Evolutionary conservation across 768 basidiomycete species (phyloP), one percentile per base, ranked within the genome.

Genomic region (Agrocybe pediades): DNA sequence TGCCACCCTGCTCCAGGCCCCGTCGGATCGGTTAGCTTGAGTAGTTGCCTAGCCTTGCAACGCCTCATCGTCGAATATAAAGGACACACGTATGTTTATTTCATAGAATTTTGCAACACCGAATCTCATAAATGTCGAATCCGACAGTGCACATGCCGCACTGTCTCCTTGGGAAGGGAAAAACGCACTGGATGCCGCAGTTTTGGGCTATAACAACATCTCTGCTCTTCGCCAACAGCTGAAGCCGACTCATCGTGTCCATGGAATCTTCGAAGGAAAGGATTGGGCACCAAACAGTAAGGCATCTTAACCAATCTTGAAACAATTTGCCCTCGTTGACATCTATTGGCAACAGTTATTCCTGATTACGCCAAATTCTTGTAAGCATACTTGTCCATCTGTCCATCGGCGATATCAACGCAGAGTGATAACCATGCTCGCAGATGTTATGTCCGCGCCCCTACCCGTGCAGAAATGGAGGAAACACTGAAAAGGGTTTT

Each of bases 161-260:
- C 72, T 88, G 23, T 87, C 86, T 19, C 92, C 91, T 20, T 93
- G 92, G 91, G 88, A 92, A 66, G 92, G 90, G 1, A 78, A 75
- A 55, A 93, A 94, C 57, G 86, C 92, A 1, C 69, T 93, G 11
- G 92, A 95, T 63, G 93, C 93, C 0, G 91, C 90, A n/a, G 87
- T 93, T 4, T 76, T 92, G 2, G 87, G 88, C 3, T 94, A 95
- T 64, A 87, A 81, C 45, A 88, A 85, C 49, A 84, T 95, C 23
- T 85, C 89, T 0, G 83, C 85, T 6, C 76, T 95, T 21, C 83
- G 93, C 15, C 93, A 95, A 67, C 93, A 95, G 61, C 76, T 92
- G 15, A 77, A 80, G 49, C 90, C 93, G 0, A 84, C 85, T 0
- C 83, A 87, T 57, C 85, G 92, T 33, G 81, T 92, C 2, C 92